Evolutionary conservation across 139 green algal genomes (phyloP).

Genomic region (Haematococcus lacustris): DNA sequence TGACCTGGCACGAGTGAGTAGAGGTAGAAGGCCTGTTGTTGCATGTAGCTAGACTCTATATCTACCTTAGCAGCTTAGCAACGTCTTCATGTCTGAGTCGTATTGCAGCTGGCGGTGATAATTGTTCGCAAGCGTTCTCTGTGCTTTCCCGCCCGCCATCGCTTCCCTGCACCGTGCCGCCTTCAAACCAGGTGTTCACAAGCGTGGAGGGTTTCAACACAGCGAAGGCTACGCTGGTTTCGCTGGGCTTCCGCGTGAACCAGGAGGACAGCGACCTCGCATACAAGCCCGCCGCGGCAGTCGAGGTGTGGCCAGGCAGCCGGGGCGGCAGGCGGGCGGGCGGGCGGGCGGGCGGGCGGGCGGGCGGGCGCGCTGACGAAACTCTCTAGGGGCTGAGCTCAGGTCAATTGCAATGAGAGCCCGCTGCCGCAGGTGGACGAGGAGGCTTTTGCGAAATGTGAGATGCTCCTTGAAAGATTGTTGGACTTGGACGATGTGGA

Average conservation of each 20-base stretch:
- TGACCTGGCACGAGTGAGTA: too few species aligned
- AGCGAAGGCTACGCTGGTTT: slow-evolving; percentile 5
- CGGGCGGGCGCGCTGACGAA: too few species aligned
- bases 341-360: too few species aligned
- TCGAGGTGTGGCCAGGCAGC: slow-evolving; percentile 22
- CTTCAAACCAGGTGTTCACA: slow-evolving; percentile 7
- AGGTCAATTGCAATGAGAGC: too few species aligned
- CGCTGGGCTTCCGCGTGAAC: slow-evolving; percentile 26
- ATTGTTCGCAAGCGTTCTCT: background rate
- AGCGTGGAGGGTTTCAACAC: slow-evolving; percentile 1
- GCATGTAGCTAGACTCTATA: too few species aligned
- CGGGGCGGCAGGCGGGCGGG: too few species aligned
- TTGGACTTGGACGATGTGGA: slow-evolving; percentile 92
- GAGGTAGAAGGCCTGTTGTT: too few species aligned
- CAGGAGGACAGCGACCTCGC: slow-evolving; percentile 49
- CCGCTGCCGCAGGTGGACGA: slow-evolving; percentile 46
- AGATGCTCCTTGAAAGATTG: slow-evolving; percentile 73
- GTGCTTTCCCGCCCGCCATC: background rate
- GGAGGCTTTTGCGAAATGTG: slow-evolving; percentile 58
- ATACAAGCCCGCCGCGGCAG: slow-evolving; percentile 22
- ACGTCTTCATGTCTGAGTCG: too few species aligned
- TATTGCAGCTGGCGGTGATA: background rate
- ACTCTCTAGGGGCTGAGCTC: too few species aligned
- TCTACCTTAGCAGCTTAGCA: too few species aligned
- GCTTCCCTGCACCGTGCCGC: background rate